Percentiles rank a stretch among this genome's conserved stretches.
Conservation (phyloP, 2,329 filamentous ascomycete species). For the Sporothrix euskadiensis region DNA sequence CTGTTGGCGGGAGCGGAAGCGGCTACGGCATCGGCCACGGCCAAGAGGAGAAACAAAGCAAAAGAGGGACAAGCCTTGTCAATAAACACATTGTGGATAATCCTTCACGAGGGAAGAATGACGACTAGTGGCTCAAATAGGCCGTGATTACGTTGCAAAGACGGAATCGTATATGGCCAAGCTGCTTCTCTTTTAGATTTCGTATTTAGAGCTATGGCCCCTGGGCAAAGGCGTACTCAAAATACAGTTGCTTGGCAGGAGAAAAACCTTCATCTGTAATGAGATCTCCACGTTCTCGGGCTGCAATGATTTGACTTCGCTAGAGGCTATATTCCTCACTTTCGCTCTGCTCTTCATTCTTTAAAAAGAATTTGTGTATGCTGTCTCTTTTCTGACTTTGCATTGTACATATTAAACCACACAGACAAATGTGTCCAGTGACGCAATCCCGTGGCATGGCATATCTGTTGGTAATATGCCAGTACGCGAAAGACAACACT, state of each 20-base stretch:
- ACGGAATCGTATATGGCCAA: neutral
- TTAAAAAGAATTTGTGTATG: neutral
- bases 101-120: neutral
- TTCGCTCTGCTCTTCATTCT: neutral
- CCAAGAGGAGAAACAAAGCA: neutral
- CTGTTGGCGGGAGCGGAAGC: neutral
- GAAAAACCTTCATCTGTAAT: slow-evolving; percentile 1
- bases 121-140: neutral
- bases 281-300: neutral
- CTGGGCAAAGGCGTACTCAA: neutral
- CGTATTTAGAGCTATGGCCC: neutral
- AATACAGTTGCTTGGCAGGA: neutral
- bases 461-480: slow-evolving; percentile 15
- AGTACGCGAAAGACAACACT: neutral
- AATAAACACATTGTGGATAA: neutral
- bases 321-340: neutral
- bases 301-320: neutral
- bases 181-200: neutral
- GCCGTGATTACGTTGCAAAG: neutral
- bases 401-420: neutral
- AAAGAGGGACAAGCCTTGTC: neutral
- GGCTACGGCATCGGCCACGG: slow-evolving; percentile 1
- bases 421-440: neutral
- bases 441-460: slow-evolving; percentile 11
- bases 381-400: neutral